phyloP scores from a whole-genome alignment of 2,329 filamentous ascomycete species.

The Fusarium poae region DNA sequence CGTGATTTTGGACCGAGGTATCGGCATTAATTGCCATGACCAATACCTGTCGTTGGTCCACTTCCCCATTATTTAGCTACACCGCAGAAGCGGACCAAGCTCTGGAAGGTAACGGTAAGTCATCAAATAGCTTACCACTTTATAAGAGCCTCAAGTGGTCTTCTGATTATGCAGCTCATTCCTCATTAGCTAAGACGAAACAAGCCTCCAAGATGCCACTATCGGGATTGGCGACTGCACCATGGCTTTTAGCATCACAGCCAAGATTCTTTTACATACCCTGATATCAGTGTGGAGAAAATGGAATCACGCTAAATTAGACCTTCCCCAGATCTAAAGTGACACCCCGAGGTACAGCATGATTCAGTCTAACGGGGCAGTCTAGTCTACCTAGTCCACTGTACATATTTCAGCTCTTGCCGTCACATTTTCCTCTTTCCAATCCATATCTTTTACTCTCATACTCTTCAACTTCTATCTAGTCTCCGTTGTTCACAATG shows the following conservation, averaged over 20 bases:
- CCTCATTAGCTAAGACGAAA: not conserved
- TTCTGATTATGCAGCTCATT: not conserved
- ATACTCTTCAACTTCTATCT: not conserved
- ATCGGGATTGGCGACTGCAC: constrained; percentile 5
- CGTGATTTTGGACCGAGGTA: not conserved
- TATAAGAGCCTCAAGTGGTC: not conserved
- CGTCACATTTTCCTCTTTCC: not conserved
- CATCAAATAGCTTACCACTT: not conserved
- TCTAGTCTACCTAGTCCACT: not conserved
- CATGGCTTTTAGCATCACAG: not conserved
- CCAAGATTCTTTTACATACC: constrained; percentile 13
- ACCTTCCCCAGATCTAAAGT: constrained; percentile 32
- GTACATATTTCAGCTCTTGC: constrained; percentile 33
- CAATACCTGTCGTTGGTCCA: constrained; percentile 3
- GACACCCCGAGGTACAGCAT: constrained; percentile 6
- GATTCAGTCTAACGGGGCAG: not conserved
- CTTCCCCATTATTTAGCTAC: constrained; percentile 2
- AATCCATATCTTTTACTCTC: not conserved
- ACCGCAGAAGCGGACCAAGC: not conserved
- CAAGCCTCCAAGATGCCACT: not conserved
- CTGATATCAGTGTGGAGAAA: constrained; percentile 29
- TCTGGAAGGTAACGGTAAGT: too few relatives aligned
- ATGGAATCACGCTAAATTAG: constrained; percentile 31
- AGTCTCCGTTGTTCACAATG: constrained; percentile 52
- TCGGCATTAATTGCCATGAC: not conserved